These are phyloP conservation scores for Achlya hypogyna DNA, from an alignment of 352 stramenopile genomes.

Conservation along the genomic window DNA sequence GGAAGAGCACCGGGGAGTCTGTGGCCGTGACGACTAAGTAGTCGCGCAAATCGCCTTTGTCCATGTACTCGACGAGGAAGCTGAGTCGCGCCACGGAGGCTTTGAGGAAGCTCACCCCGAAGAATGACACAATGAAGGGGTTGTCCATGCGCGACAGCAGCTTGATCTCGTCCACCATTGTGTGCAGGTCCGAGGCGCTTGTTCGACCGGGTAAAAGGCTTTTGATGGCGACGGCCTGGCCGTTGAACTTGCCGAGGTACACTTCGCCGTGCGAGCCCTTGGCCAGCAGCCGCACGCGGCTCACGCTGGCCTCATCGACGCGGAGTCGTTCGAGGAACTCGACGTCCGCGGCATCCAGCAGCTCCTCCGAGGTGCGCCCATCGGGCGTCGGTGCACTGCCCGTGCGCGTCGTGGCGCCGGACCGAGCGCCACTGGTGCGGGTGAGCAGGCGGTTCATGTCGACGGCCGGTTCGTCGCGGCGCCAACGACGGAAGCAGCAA, in stretches of 20 bases:
- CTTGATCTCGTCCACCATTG: conserved; percentile 15
- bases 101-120: background rate
- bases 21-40: background rate
- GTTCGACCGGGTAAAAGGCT: background rate
- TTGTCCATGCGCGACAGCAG: background rate
- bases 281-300: background rate
- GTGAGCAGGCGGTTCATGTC: background rate
- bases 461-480: background rate
- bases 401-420: background rate
- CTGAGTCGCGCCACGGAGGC: background rate
- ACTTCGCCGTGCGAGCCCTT: conserved; percentile 4
- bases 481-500: background rate
- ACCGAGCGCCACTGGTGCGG: background rate
- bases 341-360: background rate
- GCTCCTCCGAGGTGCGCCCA: background rate
- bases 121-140: conserved; percentile 15
- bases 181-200: background rate
- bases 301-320: conserved; percentile 1
- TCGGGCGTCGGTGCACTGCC: background rate
- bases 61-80: conserved; percentile 11
- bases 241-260: conserved; percentile 3
- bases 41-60: conserved; percentile 8
- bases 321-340: background rate
- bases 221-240: conserved; percentile 12
- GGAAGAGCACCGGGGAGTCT: background rate